These are phyloP conservation scores for Ceratocystis huliohia DNA, from an alignment of 2,329 filamentous ascomycete species.

Conservation along the genomic window DNA sequence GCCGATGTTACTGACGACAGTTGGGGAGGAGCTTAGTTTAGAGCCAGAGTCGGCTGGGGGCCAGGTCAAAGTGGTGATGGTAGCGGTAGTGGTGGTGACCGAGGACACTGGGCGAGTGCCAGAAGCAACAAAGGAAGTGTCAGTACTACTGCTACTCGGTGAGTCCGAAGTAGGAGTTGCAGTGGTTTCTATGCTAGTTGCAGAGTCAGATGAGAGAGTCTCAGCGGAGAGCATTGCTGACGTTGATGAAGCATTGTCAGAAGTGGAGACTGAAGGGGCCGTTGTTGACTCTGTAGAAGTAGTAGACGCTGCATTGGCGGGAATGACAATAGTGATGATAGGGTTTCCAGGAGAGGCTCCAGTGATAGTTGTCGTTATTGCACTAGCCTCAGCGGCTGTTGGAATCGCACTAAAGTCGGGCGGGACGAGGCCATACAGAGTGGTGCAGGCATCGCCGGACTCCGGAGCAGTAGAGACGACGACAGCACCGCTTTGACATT, in stretches of 20 bases:
- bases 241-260: background rate
- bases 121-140: background rate
- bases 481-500: conserved; percentile 13
- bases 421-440: conserved; percentile 16
- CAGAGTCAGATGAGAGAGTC: conserved; percentile 4
- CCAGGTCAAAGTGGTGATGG: background rate
- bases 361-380: conserved; percentile 16
- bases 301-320: background rate
- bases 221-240: background rate
- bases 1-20: background rate
- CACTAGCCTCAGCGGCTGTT: conserved; percentile 1
- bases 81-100: background rate
- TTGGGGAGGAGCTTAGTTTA: background rate
- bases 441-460: conserved; percentile 5
- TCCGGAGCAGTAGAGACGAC: background rate
- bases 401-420: conserved; percentile 11
- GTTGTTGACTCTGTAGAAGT: background rate
- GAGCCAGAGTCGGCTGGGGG: background rate
- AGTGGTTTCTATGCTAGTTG: background rate
- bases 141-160: background rate
- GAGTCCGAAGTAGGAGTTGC: background rate
- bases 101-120: background rate
- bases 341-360: conserved; percentile 13
- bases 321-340: conserved; percentile 18
- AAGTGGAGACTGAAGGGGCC: background rate